Conservation (phyloP, 2,329 filamentous ascomycete genomes). For the Acrocalymma vagum region DNA sequence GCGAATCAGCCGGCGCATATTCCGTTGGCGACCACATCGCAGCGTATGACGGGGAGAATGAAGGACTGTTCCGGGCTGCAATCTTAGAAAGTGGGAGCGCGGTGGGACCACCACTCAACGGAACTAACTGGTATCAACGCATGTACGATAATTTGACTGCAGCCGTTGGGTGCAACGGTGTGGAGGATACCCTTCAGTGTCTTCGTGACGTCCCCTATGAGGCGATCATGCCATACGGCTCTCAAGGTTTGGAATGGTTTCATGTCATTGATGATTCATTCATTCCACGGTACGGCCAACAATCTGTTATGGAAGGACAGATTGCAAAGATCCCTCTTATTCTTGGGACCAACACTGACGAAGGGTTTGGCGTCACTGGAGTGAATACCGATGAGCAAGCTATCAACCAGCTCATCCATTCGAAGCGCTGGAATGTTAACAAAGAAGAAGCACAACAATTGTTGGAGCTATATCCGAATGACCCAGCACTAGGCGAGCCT, state of each 20-base stretch:
- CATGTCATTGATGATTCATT: conserved; percentile 39
- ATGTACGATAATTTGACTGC: conserved; percentile 40
- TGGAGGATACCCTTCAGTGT: conserved; percentile 34
- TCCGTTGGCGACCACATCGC: conserved; percentile 57
- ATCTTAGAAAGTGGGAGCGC: conserved; percentile 49
- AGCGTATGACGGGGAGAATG: conserved; percentile 45
- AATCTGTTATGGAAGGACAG: conserved; percentile 51
- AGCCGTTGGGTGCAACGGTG: conserved; percentile 31
- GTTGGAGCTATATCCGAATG: conserved; percentile 38
- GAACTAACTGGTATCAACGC: conserved; percentile 40
- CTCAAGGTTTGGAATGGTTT: conserved; percentile 39
- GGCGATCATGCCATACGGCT: conserved; percentile 35
- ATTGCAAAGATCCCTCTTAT: conserved; percentile 72
- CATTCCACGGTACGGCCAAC: conserved; percentile 42
- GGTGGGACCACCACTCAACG: conserved; percentile 38
- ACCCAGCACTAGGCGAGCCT: conserved; percentile 57
- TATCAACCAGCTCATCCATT: conserved; percentile 36
- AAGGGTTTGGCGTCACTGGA: conserved; percentile 66
- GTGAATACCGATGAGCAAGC: conserved; percentile 53
- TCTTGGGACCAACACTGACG: conserved; percentile 70
- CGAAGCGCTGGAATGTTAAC: conserved; percentile 39
- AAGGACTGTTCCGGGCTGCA: conserved; percentile 53
- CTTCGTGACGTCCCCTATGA: conserved; percentile 35
- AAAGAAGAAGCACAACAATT: conserved; percentile 26
- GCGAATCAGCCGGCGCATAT: conserved; percentile 67